These are phyloP conservation scores for Leucocoprinus sp. DNA, from an alignment of 768 basidiomycete species.

Conservation along the genomic window DNA sequence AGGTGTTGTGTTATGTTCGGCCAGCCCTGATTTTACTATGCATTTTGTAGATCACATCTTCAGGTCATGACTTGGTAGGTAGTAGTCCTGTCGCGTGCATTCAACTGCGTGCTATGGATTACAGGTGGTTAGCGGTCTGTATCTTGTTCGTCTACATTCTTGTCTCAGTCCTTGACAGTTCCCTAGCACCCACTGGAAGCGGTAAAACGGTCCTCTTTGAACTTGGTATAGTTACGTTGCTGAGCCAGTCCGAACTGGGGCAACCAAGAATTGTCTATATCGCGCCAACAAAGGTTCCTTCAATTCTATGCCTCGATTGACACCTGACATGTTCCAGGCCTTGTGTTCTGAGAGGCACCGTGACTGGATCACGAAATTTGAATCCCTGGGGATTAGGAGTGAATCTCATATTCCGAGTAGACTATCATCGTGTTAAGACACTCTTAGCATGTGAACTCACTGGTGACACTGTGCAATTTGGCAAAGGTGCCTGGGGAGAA, in stretches of 20 bases:
- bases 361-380: constrained; percentile 84
- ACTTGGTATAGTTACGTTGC: constrained; percentile 66
- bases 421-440: not conserved
- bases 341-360: constrained; percentile 76
- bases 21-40: not conserved
- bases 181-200: constrained; percentile 84
- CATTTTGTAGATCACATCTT: constrained; percentile 41
- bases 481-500: constrained; percentile 61
- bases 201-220: constrained; percentile 97
- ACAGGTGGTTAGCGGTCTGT: constrained; percentile 66
- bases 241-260: constrained; percentile 20
- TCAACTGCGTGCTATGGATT: not conserved
- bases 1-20: constrained; percentile 16
- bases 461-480: constrained; percentile 74
- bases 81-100: no score
- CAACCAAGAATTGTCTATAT: constrained; percentile 75
- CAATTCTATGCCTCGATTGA: not conserved
- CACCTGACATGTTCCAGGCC: constrained; percentile 40
- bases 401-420: constrained; percentile 13
- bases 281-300: constrained; percentile 77
- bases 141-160: not conserved
- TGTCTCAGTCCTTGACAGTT: constrained; percentile 5
- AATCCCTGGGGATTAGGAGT: constrained; percentile 72
- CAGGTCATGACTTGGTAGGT: constrained; percentile 59
- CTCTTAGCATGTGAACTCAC: constrained; percentile 78